A percentile compares a stretch with the other conserved stretches of the same genome.
Evolutionary conservation across 2,329 filamentous ascomycete species (phyloP).

Genomic region (Didymella sp.): DNA sequence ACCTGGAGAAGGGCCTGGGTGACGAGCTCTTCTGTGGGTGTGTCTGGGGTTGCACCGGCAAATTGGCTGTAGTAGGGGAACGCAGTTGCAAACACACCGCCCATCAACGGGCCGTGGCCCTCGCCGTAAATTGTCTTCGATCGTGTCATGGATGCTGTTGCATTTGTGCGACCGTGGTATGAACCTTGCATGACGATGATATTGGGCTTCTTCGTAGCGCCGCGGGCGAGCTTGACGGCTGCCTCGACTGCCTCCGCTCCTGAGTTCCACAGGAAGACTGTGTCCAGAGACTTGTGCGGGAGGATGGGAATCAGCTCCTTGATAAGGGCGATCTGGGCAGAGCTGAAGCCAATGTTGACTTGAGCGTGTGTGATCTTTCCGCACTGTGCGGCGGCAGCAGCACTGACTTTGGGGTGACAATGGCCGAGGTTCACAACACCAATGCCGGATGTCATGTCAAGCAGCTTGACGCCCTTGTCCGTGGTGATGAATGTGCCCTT

Average conservation of each 20-base stretch:
- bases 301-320: slow-evolving; percentile 40
- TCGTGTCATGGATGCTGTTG: slow-evolving; percentile 41
- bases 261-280: slow-evolving; percentile 43
- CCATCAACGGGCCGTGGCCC: slow-evolving; percentile 40
- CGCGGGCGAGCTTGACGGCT: slow-evolving; percentile 39
- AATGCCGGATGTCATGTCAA: slow-evolving; percentile 40
- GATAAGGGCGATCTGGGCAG: slow-evolving; percentile 37
- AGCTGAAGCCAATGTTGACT: slow-evolving; percentile 43
- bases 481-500: slow-evolving; percentile 41
- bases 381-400: slow-evolving; percentile 40
- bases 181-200: slow-evolving; percentile 45
- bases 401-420: slow-evolving; percentile 43
- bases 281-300: slow-evolving; percentile 36
- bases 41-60: slow-evolving; percentile 29
- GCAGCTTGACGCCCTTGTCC: slow-evolving; percentile 41
- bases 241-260: slow-evolving; percentile 42
- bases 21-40: slow-evolving; percentile 37
- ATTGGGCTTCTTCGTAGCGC: slow-evolving; percentile 41
- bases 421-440: slow-evolving; percentile 42
- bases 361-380: slow-evolving; percentile 41
- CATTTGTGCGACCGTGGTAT: slow-evolving; percentile 41
- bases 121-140: slow-evolving; percentile 43
- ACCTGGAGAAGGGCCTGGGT: slow-evolving; percentile 35
- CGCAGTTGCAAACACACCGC: slow-evolving; percentile 39
- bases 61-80: slow-evolving; percentile 44